Evolutionary conservation across 495 filamentous ascomycete species (phyloP), one percentile per base, ranked within the genome.

Genomic region (Penicillium arizonense): DNA sequence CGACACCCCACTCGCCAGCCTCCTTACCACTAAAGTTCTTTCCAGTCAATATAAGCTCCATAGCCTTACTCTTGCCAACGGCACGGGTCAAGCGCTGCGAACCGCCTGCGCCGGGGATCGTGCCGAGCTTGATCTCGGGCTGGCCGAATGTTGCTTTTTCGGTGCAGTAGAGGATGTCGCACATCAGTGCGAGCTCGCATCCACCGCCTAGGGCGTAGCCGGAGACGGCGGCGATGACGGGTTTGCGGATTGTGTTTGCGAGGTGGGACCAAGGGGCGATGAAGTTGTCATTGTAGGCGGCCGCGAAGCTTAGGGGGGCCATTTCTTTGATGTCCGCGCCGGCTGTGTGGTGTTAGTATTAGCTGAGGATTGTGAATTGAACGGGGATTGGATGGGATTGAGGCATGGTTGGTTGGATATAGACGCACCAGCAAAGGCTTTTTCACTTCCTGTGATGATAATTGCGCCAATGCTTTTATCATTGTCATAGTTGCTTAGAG

Each of bases 321-420:
- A 98, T 98, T 76, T 98, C 94, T 72, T 97, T 97, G 74, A 98
- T 98, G 73, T 98, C 94, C 52, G 94, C 94, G 50, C 94, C 94
- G 53, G 94, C 94, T 79, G 46, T 49, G 30, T 16, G 35, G 5
- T 37, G 12, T 63, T 33, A 52, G 30, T 46, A 38, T 34, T 43
- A 13, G 45, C 38, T 23, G 14, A 34, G 20, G 7, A 12, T 33
- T 9, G 36, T 10, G 23, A 36, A 14, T 34, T 32, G 18, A 23
- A 24, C 11, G 4, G 42, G 42, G 9, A n/a, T n/a, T 26, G 40
- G 26, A 18, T 4, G 23, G 5, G 3, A 18, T 16, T 18, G 13
- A 39, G 20, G 14, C 6, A 11, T 28, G 6, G 28, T 13, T 20
- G 6, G 12, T 13, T 16, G 4, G 9, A 12, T 9, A 32, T 34